phyloP scores from a whole-genome alignment of 768 basidiomycete genomes.

The Leccinum rimulosum region DNA sequence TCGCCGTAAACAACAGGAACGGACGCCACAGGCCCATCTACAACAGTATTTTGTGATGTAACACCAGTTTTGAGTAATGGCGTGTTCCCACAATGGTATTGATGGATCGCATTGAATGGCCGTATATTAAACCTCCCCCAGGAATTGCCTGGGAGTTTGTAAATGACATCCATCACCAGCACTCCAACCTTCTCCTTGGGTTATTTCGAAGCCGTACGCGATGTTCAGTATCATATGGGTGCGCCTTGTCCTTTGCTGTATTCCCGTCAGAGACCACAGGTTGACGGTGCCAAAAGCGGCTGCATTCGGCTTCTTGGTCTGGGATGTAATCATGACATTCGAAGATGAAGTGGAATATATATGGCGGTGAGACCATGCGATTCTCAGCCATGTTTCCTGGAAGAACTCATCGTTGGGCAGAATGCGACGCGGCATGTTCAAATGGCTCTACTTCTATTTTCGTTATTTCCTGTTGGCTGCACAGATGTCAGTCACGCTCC shows the following conservation, averaged over 20 bases:
- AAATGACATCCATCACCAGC: constrained; percentile 1
- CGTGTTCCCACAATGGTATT: background rate
- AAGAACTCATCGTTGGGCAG: constrained; percentile 4
- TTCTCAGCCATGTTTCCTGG: no score
- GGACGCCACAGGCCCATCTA: background rate
- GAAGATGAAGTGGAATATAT: constrained; percentile 28
- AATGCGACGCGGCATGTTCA: constrained; percentile 10
- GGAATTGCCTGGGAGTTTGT: constrained; percentile 58
- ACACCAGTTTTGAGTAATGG: background rate
- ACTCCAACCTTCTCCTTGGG: constrained; percentile 1
- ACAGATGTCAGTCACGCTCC: constrained; percentile 11
- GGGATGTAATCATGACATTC: constrained; percentile 28
- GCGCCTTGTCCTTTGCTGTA: background rate
- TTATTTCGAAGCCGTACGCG: constrained; percentile 6
- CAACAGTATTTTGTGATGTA: background rate
- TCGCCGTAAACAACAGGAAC: background rate
- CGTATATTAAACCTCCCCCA: background rate
- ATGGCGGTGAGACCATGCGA: constrained; percentile 26
- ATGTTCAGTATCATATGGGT: constrained; percentile 14
- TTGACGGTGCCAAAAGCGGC: constrained; percentile 22
- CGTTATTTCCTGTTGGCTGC: constrained; percentile 14
- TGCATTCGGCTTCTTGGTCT: constrained; percentile 25
- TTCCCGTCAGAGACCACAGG: background rate
- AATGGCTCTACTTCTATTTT: constrained; percentile 20
- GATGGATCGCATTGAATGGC: background rate